These are phyloP conservation scores for Rubia peregrina DNA, from an alignment of 305 asterid species.

Conservation along the genomic window DNA sequence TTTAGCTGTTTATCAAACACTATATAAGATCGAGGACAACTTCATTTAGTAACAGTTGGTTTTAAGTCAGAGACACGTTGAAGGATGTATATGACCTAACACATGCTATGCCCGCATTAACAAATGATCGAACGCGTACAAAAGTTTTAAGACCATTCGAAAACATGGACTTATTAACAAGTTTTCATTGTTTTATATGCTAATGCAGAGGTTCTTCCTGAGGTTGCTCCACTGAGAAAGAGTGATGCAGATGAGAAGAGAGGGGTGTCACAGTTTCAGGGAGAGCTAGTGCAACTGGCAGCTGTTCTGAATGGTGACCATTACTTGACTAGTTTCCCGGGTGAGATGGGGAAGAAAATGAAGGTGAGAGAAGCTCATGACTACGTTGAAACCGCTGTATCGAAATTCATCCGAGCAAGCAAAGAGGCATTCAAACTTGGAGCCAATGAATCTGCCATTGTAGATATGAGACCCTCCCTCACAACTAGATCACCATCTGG, in stretches of 20 bases:
- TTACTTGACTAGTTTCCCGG: slow-evolving; percentile 50
- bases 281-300: slow-evolving; percentile 65
- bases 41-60: too few relatives aligned
- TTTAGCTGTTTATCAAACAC: too few relatives aligned
- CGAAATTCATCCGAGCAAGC: slow-evolving; percentile 75
- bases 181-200: not conserved
- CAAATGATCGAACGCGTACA: too few relatives aligned
- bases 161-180: too few relatives aligned
- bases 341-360: slow-evolving; percentile 53
- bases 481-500: slow-evolving; percentile 56
- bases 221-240: slow-evolving; percentile 45
- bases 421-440: slow-evolving; percentile 63
- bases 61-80: too few relatives aligned
- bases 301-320: slow-evolving; percentile 72
- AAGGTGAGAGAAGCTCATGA: slow-evolving; percentile 58
- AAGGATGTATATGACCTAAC: too few relatives aligned
- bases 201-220: slow-evolving; percentile 49
- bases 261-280: slow-evolving; percentile 54
- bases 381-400: slow-evolving; percentile 53
- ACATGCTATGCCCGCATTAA: too few relatives aligned
- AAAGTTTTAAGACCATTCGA: too few relatives aligned
- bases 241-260: slow-evolving; percentile 34
- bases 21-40: too few relatives aligned
- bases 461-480: slow-evolving; percentile 71
- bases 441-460: slow-evolving; percentile 58